Conservation (phyloP, 192 early-diverging fungal genomes). For the Mortierella antarctica region DNA sequence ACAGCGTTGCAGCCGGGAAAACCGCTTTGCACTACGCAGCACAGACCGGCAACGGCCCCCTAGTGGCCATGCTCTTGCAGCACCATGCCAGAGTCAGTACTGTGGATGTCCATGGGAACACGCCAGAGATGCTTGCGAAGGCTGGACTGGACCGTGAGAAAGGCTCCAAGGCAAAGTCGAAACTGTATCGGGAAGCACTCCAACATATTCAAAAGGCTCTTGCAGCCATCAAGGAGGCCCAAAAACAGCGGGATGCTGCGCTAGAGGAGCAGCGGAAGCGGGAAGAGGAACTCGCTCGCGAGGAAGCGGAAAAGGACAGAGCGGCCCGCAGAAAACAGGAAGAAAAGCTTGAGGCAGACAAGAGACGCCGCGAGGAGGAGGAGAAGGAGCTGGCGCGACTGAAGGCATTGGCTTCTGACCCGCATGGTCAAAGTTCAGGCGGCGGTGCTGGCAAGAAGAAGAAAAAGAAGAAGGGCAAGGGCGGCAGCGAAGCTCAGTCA, state of each 20-base stretch:
- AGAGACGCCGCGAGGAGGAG: slow-evolving; percentile 42
- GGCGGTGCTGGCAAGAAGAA: slow-evolving; percentile 27
- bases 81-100: slow-evolving; percentile 39
- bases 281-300: slow-evolving; percentile 51
- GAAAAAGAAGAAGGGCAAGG: slow-evolving; percentile 49
- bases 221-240: slow-evolving; percentile 33
- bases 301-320: slow-evolving; percentile 47
- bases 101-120: slow-evolving; percentile 39
- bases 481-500: background rate
- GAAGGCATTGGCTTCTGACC: slow-evolving; percentile 25
- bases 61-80: slow-evolving; percentile 42
- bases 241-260: slow-evolving; percentile 63
- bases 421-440: slow-evolving; percentile 9
- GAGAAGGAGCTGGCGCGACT: slow-evolving; percentile 47
- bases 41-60: slow-evolving; percentile 16
- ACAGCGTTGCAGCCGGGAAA: slow-evolving; percentile 16
- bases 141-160: slow-evolving; percentile 24
- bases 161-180: slow-evolving; percentile 11
- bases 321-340: slow-evolving; percentile 54
- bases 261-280: slow-evolving; percentile 58
- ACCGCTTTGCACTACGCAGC: slow-evolving; percentile 53
- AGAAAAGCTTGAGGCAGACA: slow-evolving; percentile 53
- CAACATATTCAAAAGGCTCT: slow-evolving; percentile 41
- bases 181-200: slow-evolving; percentile 22
- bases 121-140: slow-evolving; percentile 44